Conservation (phyloP, 306 rosid species). For the Alnus rubra region DNA sequence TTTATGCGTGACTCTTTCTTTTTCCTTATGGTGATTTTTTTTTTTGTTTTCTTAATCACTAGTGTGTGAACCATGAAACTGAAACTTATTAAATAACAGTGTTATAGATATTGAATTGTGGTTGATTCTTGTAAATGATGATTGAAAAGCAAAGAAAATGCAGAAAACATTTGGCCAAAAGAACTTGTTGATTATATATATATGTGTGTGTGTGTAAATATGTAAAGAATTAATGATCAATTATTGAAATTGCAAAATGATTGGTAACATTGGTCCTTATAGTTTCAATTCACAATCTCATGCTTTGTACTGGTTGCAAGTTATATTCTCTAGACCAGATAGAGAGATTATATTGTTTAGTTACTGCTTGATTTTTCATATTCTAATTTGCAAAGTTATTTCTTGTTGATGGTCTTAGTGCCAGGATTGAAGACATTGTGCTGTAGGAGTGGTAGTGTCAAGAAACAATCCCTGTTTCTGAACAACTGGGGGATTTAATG, state of each 20-base stretch:
- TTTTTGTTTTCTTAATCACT: neutral
- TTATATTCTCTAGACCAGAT: neutral
- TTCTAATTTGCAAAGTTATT: neutral
- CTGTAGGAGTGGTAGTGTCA: neutral
- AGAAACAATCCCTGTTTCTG: neutral
- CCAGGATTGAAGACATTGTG: conserved; percentile 4
- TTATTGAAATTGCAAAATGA: too few species aligned
- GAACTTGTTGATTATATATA: too few species aligned
- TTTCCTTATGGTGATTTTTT: neutral
- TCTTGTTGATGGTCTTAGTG: conserved; percentile 7
- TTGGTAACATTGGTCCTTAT: neutral
- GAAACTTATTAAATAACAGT: neutral
- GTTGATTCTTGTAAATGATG: neutral
- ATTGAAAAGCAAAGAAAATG: neutral
- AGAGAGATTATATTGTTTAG: neutral
- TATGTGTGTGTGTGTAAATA: too few species aligned
- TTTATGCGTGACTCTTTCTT: neutral
- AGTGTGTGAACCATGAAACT: neutral
- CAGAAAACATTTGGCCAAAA: neutral
- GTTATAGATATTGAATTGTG: neutral
- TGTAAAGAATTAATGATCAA: too few species aligned
- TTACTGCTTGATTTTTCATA: neutral
- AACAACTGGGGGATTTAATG: neutral
- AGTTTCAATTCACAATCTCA: neutral
- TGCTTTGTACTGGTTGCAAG: neutral